Base-by-base conservation (phyloP, 2,329 filamentous ascomycete species). In the Aspergillus udagawae region DNA sequence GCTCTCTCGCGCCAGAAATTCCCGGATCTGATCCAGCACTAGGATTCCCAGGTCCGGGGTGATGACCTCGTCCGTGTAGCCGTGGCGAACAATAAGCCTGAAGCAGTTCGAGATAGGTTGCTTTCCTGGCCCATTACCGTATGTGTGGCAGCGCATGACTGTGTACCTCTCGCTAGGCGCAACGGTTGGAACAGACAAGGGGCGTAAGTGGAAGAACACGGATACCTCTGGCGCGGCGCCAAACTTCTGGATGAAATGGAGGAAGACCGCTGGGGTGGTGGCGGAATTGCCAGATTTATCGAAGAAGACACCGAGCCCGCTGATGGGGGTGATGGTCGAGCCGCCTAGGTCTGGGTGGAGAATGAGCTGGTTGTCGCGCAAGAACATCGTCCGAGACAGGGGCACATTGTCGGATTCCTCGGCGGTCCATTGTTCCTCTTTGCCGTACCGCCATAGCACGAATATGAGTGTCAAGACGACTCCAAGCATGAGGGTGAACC, bases 361-460 rank as follows among this genome's bases (percentile, higher is more conserved):
- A 17, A 35, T 17, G 2, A 60, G 51, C 23, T 51, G 53, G 1
- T 48, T 55, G 17, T 60, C 49, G 9, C 25, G 47, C 4, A 54
- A 38, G 8, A 44, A 44, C 25, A 48, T 56, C 0, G 59, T 55
- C 3, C 68, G 52, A 79, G 75, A 59, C 79, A 77, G 38, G 77
- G 75, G 4, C 75, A 79, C 4, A 80, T 78, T 47, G 79, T 91
- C 87, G 55, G 81, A 78, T 0, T 81, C 80, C 73, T 92, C 89
- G 2, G 88, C 85, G 6, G 74, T 75, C 89, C 89, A 92, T 68
- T 92, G 89, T 59, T 85, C 82, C 67, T 91, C 88, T 70, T 92
- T 92, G 17, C 89, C 89, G 65, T 86, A 92, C 32, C 89, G 83
- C 89, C 89, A 92, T 10, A 92, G 80, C 2, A 91, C 78, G 67